phyloP scores from a whole-genome alignment of 768 basidiomycete species.

The Pulveroboletus sp. region DNA sequence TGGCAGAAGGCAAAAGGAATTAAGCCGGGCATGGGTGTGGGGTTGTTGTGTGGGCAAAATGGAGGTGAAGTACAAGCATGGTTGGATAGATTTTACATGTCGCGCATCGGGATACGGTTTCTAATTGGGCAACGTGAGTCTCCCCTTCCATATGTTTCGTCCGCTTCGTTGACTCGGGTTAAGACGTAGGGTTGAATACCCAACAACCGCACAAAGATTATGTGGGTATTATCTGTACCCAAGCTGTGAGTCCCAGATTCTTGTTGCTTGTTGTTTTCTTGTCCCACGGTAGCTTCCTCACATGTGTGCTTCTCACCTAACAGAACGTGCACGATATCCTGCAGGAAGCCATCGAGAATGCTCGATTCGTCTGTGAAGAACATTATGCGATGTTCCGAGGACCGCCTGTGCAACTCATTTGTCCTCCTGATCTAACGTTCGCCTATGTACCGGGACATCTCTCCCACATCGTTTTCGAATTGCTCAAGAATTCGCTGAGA shows the following conservation, averaged over 20 bases:
- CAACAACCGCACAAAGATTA: constrained; percentile 85
- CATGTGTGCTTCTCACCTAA: not conserved
- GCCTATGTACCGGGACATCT: constrained; percentile 95
- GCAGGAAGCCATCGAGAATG: constrained; percentile 97
- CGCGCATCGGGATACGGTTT: constrained; percentile 91
- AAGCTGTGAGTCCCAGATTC: constrained; percentile 54
- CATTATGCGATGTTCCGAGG: constrained; percentile 95
- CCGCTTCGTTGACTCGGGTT: not conserved
- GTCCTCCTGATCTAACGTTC: constrained; percentile 80
- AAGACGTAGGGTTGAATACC: constrained; percentile 91
- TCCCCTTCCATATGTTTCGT: not conserved
- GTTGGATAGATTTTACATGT: constrained; percentile 96
- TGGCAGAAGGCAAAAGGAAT: constrained; percentile 66
- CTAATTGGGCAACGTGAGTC: constrained; percentile 89
- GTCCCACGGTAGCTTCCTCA: not conserved
- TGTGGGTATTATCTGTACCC: constrained; percentile 95
- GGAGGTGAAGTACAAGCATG: constrained; percentile 91
- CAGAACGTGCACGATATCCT: constrained; percentile 94
- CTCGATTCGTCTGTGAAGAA: constrained; percentile 90
- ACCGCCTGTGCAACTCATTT: constrained; percentile 94
- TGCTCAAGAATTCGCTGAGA: constrained; percentile 94
- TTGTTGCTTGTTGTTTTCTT: not conserved
- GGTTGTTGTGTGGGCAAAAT: constrained; percentile 48
- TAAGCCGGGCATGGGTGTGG: constrained; percentile 23
- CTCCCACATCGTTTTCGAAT: constrained; percentile 94